Evolutionary conservation across 1,139 yeast genomes (phyloP), one percentile per base, ranked within the genome.

Genomic region (Pichia sp.): DNA sequence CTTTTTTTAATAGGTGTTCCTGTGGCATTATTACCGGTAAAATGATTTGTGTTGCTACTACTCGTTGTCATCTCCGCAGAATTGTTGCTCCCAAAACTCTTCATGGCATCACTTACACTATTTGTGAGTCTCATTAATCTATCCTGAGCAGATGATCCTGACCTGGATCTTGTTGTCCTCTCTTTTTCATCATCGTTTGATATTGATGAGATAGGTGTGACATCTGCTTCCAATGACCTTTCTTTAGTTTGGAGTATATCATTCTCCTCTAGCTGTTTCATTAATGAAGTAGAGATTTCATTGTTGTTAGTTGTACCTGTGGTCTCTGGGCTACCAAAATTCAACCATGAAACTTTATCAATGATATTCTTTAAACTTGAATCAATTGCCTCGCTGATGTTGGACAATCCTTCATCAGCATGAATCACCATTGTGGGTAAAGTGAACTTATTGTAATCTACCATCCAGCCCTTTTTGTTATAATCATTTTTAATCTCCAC

Each of bases 321-420:
- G 6, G 27, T 38, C 26, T 50, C 52, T n/a, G 46, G 49, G 23
- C 33, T 39, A 3, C 44, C 38, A 4, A 36, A 39, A 29, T 48
- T 49, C 16, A 59, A 44, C 61, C 61, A 55, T 0, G 65, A 47
- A 23, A 64, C 64, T 46, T 52, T 56, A 4, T 64, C 64, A 42
- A 62, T 54, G 4, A 64, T 56, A 45, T 52, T 56, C 39, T 54
- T 55, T 32, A 64, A 52, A 44, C 66, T 61, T 16, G 60, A 48
- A 46, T 64, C 67, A 26, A 64, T 60, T 9, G 65, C 58, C 27
- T 50, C 52, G 42, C 65, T 60, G 6, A 64, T 59, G 10, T 58
- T 52, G 41, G 61, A 51, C 4, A 64, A 39, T 1, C 66, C 65
- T 48, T 62, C 64, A 44, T 61, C 60, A 1, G 72, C 63, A 40